phyloP scores from a whole-genome alignment of 768 basidiomycete species.

The Mycena galopus region DNA sequence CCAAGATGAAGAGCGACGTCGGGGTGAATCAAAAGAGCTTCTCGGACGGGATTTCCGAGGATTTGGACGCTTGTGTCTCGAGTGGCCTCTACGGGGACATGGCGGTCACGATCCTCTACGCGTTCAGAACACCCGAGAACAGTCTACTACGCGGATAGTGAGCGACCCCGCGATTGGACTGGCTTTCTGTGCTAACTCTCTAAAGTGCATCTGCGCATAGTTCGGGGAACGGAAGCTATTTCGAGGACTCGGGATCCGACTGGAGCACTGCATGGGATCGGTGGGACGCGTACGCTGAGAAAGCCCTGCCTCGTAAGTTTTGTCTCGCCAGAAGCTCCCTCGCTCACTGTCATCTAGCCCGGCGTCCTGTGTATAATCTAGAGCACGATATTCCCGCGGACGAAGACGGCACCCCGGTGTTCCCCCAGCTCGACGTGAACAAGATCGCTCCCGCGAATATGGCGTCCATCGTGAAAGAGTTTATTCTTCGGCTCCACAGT shows the following conservation, averaged over 20 bases:
- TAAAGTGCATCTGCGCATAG: background rate
- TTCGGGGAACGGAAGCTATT: background rate
- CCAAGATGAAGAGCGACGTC: background rate
- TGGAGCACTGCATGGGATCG: background rate
- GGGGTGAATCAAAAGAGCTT: background rate
- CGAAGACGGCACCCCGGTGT: background rate
- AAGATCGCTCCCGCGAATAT: background rate
- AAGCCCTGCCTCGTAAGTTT: background rate
- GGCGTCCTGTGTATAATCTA: background rate
- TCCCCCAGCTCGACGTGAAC: background rate
- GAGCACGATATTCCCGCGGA: background rate
- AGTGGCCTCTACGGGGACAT: background rate
- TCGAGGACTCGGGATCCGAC: background rate
- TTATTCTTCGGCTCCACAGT: background rate
- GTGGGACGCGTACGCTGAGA: background rate
- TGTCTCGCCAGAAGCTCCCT: background rate
- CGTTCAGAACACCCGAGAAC: background rate
- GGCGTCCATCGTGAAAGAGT: background rate
- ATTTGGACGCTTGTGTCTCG: background rate
- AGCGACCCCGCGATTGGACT: background rate
- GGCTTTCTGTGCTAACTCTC: background rate
- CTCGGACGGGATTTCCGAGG: background rate
- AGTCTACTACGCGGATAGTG: background rate
- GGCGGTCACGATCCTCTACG: background rate
- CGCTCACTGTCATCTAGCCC: background rate